Conservation (phyloP, 176 grass and related monocot genomes). For the Melocanna baccifera region DNA sequence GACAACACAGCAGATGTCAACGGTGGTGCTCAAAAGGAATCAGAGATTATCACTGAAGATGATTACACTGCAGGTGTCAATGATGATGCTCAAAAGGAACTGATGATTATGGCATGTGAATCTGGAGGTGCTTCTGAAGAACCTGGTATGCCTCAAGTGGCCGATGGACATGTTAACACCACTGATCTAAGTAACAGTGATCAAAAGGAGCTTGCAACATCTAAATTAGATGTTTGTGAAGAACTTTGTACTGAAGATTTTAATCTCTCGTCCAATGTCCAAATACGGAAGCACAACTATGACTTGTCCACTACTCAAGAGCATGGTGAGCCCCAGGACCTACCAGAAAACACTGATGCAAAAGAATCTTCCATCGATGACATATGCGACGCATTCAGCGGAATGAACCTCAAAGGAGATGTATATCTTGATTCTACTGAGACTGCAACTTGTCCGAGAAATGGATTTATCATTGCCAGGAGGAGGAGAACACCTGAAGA, state of each 20-base stretch:
- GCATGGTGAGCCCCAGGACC: not conserved
- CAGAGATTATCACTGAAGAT: not conserved
- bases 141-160: conserved; percentile 12
- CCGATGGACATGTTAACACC: not conserved
- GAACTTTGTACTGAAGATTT: conserved; percentile 12
- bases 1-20: not conserved
- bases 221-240: not conserved
- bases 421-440: conserved; percentile 47
- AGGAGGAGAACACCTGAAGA: conserved; percentile 56
- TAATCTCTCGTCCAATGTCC: not conserved
- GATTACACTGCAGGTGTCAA: not conserved
- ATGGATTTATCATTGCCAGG: conserved; percentile 51
- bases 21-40: conserved; percentile 16
- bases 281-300: not conserved
- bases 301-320: not conserved
- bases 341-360: conserved; percentile 7
- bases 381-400: conserved; percentile 47
- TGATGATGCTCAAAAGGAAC: not conserved
- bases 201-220: not conserved
- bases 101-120: not conserved
- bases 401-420: conserved; percentile 56
- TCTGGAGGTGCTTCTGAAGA: not conserved
- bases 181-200: not conserved
- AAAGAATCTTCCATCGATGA: conserved; percentile 48
- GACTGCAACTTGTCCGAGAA: conserved; percentile 24